Base-by-base conservation (phyloP, 208 protist species). In the Wallacemonas sp. region DNA sequence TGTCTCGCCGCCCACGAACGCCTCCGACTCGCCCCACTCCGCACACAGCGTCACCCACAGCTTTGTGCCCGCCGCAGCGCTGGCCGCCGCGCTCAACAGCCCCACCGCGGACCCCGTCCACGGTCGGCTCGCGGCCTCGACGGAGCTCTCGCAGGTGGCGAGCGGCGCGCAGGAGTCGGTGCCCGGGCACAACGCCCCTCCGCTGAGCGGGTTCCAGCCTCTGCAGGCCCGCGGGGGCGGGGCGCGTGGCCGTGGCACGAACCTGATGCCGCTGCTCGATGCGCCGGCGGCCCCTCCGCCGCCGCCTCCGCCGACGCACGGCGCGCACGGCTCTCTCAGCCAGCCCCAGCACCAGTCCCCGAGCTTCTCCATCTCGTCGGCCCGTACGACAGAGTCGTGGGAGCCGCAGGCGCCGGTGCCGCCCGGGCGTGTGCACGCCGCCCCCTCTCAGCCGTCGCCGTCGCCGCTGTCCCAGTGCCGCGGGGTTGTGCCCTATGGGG, bases 161-260 rank as follows among this genome's bases (percentile, higher is more conserved):
- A 39, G 36, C 12, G 36, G 36, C 36, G 42, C n/a, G n/a, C n/a
- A n/a, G n/a, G n/a, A n/a, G n/a, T n/a, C n/a, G n/a, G n/a, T 41
- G 48, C 22, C 25, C 10, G 22, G 22, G 3, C 25, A 12, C 52
- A 3, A 59, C 52, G 52, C 52, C 3, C 52, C 52, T 10, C 52
- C 52, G 22, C 31, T 59, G 52, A 59, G 32, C 20, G 52, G 52
- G 0, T 59, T 59, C 20, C 52, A 59, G 20, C 52, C 52, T 2
- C 29, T 59, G 12, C 52, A 59, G 52, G 52, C 22, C 48, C 48
- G 2, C 48, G 48, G 48, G 31, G 22, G 48, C n/a, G 42, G 42
- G 8, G 16, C 11, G 16, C 5, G n/a, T 14, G 16, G 42, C 18
- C 16, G 42, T 14, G 18, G n/a, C 42, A 48, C 42, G 42, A 5